These are phyloP conservation scores for Pseudogymnoascus sp. DNA, from an alignment of 2,329 filamentous ascomycete genomes.

Conservation along the genomic window DNA sequence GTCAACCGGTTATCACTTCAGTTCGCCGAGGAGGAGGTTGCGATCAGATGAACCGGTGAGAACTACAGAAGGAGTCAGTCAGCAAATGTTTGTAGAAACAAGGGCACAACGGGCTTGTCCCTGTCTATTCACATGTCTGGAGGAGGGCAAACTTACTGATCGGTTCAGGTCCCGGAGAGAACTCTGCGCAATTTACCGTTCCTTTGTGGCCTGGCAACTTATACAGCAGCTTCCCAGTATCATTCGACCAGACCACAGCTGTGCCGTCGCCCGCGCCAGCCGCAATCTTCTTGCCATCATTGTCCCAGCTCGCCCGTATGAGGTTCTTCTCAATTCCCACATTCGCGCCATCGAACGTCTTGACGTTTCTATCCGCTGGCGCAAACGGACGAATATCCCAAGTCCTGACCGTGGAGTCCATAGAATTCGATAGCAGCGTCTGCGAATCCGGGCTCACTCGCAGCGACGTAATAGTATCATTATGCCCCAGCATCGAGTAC, in stretches of 20 bases:
- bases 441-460: conserved; percentile 90
- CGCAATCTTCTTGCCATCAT: conserved; percentile 76
- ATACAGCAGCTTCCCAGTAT: conserved; percentile 84
- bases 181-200: conserved; percentile 89
- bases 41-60: conserved; percentile 87
- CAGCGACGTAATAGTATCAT: conserved; percentile 85
- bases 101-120: background rate
- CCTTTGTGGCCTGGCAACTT: conserved; percentile 95
- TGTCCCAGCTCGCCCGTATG: conserved; percentile 83
- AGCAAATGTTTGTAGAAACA: conserved; percentile 14
- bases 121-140: background rate
- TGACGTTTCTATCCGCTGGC: conserved; percentile 74
- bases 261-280: conserved; percentile 87
- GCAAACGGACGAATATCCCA: conserved; percentile 97
- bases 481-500: conserved; percentile 84
- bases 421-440: conserved; percentile 81
- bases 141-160: conserved; percentile 61
- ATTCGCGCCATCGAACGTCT: conserved; percentile 87
- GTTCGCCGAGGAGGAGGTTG: conserved; percentile 75
- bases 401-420: conserved; percentile 88
- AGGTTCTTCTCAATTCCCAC: conserved; percentile 87
- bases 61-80: conserved; percentile 47
- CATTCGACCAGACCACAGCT: conserved; percentile 83
- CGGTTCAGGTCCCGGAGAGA: conserved; percentile 77
- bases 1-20: conserved; percentile 48